Conservation (phyloP, 192 early-diverging fungal genomes). For the Umbelopsis isabellina region DNA sequence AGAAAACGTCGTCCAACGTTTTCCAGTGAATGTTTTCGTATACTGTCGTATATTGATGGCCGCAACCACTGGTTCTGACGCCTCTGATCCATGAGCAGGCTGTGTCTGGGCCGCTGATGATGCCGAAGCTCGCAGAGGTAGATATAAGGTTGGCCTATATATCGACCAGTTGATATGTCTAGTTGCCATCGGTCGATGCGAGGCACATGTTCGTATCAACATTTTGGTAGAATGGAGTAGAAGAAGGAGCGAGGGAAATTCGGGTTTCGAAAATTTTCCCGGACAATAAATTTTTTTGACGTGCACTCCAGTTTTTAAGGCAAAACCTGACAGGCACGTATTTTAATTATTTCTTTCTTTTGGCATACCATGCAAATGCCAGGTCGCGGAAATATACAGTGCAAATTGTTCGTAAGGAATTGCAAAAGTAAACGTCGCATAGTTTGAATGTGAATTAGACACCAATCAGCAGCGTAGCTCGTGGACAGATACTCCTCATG, state of each 20-base stretch:
- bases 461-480: too few relatives aligned
- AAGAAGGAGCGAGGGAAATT: slow-evolving; percentile 2
- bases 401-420: too few relatives aligned
- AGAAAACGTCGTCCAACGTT: slow-evolving; percentile 1
- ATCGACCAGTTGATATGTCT: background rate
- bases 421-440: too few relatives aligned
- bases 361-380: too few relatives aligned
- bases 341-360: too few relatives aligned
- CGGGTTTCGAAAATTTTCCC: background rate
- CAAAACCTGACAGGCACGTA: too few relatives aligned
- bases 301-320: background rate
- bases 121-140: background rate
- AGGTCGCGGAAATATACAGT: too few relatives aligned
- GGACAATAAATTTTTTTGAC: slow-evolving; percentile 19
- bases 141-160: background rate
- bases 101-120: slow-evolving; percentile 4
- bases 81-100: background rate
- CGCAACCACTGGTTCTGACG: background rate
- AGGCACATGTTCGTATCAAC: background rate
- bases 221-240: background rate
- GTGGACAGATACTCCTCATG: too few relatives aligned
- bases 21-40: slow-evolving; percentile 13
- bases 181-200: background rate
- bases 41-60: slow-evolving; percentile 8
- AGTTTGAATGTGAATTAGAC: too few relatives aligned